A percentile compares a stretch with the other conserved stretches of the same genome.
Evolutionary conservation across 2,329 filamentous ascomycete genomes (phyloP).

Genomic region (Apiospora saccharicola): DNA sequence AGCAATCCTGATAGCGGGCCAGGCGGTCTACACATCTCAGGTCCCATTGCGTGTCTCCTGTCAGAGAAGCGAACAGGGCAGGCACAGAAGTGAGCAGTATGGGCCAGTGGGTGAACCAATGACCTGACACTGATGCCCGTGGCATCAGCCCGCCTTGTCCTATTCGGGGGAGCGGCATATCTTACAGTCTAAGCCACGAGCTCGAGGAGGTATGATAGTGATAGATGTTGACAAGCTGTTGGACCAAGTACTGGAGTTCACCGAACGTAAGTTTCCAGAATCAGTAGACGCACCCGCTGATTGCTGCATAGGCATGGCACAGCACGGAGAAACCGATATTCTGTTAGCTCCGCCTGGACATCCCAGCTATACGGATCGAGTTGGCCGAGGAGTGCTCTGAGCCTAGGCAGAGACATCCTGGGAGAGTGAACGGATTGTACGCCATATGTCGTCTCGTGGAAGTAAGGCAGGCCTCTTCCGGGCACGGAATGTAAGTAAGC

Average conservation of each 20-base stretch:
- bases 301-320: constrained; percentile 1
- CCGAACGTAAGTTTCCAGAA: neutral
- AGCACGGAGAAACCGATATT: neutral
- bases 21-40: neutral
- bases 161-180: neutral
- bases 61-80: neutral
- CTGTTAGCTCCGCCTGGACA: neutral
- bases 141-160: neutral
- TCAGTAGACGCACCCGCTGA: neutral
- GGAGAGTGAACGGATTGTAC: neutral
- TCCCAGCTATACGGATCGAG: neutral
- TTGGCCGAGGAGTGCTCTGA: neutral
- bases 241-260: neutral
- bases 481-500: neutral
- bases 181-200: neutral
- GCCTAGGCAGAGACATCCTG: neutral
- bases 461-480: neutral
- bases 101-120: neutral
- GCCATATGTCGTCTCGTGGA: neutral
- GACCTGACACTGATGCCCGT: neutral
- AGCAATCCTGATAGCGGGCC: neutral
- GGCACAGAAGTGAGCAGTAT: neutral
- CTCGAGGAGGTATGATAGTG: neutral
- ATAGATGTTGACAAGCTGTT: neutral
- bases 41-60: neutral